A percentile compares a stretch with the other conserved stretches of the same genome.
These are phyloP conservation scores for Penicillium vulpinum DNA, from an alignment of 2,329 filamentous ascomycete species.

Conservation along the genomic window DNA sequence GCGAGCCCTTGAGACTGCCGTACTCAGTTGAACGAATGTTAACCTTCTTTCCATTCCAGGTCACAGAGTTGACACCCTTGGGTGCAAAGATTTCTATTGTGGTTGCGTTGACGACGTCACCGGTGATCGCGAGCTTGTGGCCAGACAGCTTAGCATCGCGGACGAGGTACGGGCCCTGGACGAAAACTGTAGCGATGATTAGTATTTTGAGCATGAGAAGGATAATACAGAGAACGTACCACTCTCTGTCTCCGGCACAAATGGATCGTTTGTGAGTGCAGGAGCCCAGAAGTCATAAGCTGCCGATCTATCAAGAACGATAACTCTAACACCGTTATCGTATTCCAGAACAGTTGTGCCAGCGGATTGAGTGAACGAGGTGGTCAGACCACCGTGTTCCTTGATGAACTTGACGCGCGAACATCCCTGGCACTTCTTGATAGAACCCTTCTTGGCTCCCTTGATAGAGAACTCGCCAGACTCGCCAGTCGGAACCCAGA, in stretches of 20 bases:
- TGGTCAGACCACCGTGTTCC: constrained; percentile 43
- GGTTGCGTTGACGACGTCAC: constrained; percentile 48
- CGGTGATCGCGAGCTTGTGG: constrained; percentile 45
- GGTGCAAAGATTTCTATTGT: constrained; percentile 53
- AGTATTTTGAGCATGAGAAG: neutral
- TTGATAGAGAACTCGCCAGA: constrained; percentile 56
- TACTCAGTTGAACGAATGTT: constrained; percentile 37
- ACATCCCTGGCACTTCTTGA: constrained; percentile 43
- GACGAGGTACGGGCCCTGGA: constrained; percentile 56
- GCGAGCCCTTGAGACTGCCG: constrained; percentile 40
- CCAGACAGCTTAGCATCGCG: constrained; percentile 45
- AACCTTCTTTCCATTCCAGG: constrained; percentile 53
- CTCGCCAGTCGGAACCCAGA: constrained; percentile 58
- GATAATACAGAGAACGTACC: constrained; percentile 30
- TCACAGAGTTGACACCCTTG: constrained; percentile 46
- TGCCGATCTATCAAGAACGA: constrained; percentile 55
- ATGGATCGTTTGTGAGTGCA: constrained; percentile 50
- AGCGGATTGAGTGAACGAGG: constrained; percentile 52
- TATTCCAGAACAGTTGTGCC: constrained; percentile 50
- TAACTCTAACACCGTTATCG: constrained; percentile 50
- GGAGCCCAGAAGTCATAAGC: constrained; percentile 62
- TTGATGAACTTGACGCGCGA: constrained; percentile 46
- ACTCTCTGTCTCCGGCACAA: constrained; percentile 48
- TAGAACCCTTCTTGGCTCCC: constrained; percentile 37
- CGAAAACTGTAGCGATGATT: constrained; percentile 42